A percentile compares a stretch with the other conserved stretches of the same genome.
phyloP scores from a whole-genome alignment of 768 basidiomycete genomes.

The Mycena rosella region DNA sequence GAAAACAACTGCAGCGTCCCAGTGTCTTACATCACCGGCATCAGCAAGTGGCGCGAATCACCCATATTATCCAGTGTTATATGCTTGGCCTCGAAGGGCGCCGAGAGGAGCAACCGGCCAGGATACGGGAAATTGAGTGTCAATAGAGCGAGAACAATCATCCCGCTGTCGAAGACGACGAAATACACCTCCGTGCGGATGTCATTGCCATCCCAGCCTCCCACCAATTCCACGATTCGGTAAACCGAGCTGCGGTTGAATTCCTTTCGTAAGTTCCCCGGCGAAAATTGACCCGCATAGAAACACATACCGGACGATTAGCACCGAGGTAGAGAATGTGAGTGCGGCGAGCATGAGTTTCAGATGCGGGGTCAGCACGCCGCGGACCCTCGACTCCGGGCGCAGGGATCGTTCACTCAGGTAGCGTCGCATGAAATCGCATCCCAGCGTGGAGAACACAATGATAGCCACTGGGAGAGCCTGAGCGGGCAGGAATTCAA shows the following conservation, averaged over 20 bases:
- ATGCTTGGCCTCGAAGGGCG: neutral
- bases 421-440: conserved; percentile 64
- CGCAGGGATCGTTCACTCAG: conserved; percentile 46
- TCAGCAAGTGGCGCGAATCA: too few species aligned
- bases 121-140: conserved; percentile 24
- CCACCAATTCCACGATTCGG: conserved; percentile 62
- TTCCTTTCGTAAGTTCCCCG: too few species aligned
- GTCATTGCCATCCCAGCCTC: conserved; percentile 65
- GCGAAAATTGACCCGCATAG: neutral
- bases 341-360: conserved; percentile 51
- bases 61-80: too few species aligned
- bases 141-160: conserved; percentile 24
- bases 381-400: neutral
- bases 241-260: conserved; percentile 47
- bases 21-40: too few species aligned
- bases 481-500: neutral
- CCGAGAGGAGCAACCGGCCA: neutral
- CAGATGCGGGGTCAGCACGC: neutral
- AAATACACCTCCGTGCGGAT: conserved; percentile 59
- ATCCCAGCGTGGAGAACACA: conserved; percentile 54
- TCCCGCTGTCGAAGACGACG: conserved; percentile 20
- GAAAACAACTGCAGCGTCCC: too few species aligned
- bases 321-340: conserved; percentile 51
- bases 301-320: conserved; percentile 59
- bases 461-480: conserved; percentile 53